Conservation (phyloP, 176 grass and related monocot genomes). For the Otatea glauca region DNA sequence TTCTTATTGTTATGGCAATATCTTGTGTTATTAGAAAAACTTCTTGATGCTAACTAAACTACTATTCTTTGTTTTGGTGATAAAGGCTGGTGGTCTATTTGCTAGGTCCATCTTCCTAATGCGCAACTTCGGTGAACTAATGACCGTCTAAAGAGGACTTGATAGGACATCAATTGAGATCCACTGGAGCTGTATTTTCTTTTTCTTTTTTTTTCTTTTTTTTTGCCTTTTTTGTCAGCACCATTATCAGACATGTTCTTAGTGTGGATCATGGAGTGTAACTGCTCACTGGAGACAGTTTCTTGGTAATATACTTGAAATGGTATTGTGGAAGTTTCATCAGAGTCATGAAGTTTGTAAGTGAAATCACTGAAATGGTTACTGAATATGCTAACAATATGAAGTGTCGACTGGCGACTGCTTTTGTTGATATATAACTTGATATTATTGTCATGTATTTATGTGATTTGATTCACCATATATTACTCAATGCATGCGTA, state of each 20-base stretch:
- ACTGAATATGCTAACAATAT: too few relatives aligned
- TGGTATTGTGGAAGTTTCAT: too few relatives aligned
- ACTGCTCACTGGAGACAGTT: neutral
- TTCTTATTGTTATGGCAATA: neutral
- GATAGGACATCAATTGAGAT: neutral
- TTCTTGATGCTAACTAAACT: neutral
- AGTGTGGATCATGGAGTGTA: constrained; percentile 5
- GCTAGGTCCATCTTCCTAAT: constrained; percentile 59
- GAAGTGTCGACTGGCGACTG: too few relatives aligned
- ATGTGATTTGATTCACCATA: too few relatives aligned
- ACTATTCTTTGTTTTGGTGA: constrained; percentile 11
- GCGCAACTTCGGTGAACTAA: constrained; percentile 56
- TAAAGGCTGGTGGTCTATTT: constrained; percentile 55
- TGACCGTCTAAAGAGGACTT: constrained; percentile 47
- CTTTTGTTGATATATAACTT: too few relatives aligned
- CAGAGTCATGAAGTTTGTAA: too few relatives aligned
- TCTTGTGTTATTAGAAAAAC: neutral
- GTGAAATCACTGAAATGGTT: too few relatives aligned
- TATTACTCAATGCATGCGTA: too few relatives aligned
- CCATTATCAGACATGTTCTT: neutral
- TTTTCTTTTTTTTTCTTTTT: neutral
- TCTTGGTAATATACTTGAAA: too few relatives aligned
- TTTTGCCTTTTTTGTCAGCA: neutral
- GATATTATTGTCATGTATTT: too few relatives aligned
- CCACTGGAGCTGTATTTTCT: neutral